Conservation (phyloP, 495 filamentous ascomycete species). For the Penicillium desertorum region DNA sequence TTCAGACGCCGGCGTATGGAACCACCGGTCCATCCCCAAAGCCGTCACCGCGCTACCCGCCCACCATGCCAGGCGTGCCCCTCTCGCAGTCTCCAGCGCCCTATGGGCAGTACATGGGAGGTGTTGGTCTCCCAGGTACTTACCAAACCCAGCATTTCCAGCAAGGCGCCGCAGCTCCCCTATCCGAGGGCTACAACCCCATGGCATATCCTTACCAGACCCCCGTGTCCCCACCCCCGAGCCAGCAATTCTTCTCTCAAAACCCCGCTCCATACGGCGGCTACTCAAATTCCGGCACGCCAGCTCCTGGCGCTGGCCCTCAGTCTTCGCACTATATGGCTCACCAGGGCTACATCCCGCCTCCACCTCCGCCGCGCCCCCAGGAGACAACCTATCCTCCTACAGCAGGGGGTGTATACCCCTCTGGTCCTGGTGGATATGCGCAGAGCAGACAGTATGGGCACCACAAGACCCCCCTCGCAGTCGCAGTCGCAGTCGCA, state of each 20-base stretch:
- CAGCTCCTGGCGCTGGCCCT: constrained; percentile 27
- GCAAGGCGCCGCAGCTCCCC: constrained; percentile 46
- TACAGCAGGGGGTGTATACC: constrained; percentile 47
- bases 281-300: constrained; percentile 37
- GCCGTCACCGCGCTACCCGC: constrained; percentile 50
- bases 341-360: constrained; percentile 83
- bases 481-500: constrained; percentile 45
- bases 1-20: constrained; percentile 41
- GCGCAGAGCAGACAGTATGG: constrained; percentile 47
- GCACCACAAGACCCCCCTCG: constrained; percentile 40
- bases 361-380: constrained; percentile 83
- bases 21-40: constrained; percentile 38
- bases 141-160: constrained; percentile 46
- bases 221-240: constrained; percentile 46
- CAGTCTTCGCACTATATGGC: constrained; percentile 46
- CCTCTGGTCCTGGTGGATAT: constrained; percentile 59
- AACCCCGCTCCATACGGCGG: constrained; percentile 38
- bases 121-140: constrained; percentile 24
- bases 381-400: constrained; percentile 72
- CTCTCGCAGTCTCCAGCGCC: constrained; percentile 45
- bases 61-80: constrained; percentile 34
- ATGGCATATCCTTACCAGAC: constrained; percentile 55
- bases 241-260: constrained; percentile 45
- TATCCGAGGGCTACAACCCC: constrained; percentile 54
- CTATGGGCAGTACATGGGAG: constrained; percentile 42